Base-by-base conservation (phyloP, 805 yeast species). In the Barnettozyma siamensis region DNA sequence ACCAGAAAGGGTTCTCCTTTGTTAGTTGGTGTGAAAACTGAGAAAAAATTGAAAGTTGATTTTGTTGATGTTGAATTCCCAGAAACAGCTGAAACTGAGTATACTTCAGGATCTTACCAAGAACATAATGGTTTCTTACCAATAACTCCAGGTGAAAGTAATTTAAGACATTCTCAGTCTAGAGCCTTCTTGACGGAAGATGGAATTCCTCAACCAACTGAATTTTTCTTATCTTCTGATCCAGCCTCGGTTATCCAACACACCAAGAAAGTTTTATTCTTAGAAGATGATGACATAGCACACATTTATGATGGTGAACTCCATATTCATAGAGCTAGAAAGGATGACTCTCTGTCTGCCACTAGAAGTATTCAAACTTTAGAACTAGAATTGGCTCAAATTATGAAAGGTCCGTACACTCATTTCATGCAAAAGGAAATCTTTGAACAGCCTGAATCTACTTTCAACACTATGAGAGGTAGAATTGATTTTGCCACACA, bases 361-460 rank as follows among this genome's bases (percentile, higher is more conserved):
- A 87, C 88, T 41, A 84, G 99, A 73, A 84, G 91, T 40, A 94
- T 93, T 58, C 96, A 93, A 68, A 93, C 97, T 37, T 74, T 93
- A 58, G 99, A 93, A 70, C 76, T 93, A 83, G 96, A 93, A 70
- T 78, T 93, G 62, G 93, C 94, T 47, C 94, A 93, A 70, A 91
- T 93, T 62, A 93, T 93, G 98, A 91, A 88, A 72, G 99, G 99
- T 57, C 84, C 86, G 48, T 91, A 84, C 70, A 80, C 78, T 54
- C 99, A 93, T 69, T 93, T 91, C 66, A 93, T 93, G 99, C 94
- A 88, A 69, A 93, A 93, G 75, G 99, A 93, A 70, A 93, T 93
- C 54, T 88, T 84, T 60, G 99, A 93, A 68, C 99, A 93, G 70
- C 99, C 99, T 30, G 99, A 93, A 60, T 89, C 98, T 4, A 84